Evolutionary conservation across 176 grass and related monocot species (phyloP).

Genomic region (Phyllostachys edulis): DNA sequence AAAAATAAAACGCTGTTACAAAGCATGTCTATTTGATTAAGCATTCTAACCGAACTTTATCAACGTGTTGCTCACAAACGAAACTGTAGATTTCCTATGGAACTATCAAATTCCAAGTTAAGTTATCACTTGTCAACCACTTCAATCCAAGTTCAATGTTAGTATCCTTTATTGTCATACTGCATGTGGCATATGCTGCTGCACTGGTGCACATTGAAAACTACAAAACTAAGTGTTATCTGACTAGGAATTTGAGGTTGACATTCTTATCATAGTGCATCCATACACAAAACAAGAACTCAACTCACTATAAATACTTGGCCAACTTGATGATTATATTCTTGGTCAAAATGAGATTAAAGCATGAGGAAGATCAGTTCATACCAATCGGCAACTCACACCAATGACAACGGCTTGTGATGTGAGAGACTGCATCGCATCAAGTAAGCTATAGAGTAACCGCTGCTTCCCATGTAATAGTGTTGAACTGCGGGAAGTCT

Average conservation of each 20-base stretch:
- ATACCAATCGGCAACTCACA: constrained; percentile 89
- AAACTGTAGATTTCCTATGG: not conserved
- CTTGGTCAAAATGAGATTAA: no score
- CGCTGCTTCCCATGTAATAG: constrained; percentile 92
- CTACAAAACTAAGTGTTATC: not conserved
- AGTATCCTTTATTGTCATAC: constrained; percentile 8
- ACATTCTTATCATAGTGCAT: no score
- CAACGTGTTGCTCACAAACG: not conserved
- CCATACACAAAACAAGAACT: no score
- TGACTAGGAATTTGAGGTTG: not conserved
- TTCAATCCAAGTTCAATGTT: not conserved
- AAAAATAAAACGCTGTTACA: constrained; percentile 19
- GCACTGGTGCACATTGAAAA: not conserved
- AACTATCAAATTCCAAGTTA: constrained; percentile 2
- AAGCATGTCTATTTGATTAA: not conserved
- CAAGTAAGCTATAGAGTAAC: constrained; percentile 92
- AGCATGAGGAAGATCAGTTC: constrained; percentile 11
- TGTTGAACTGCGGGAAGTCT: no score
- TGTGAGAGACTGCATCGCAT: constrained; percentile 81
- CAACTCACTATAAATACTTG: no score
- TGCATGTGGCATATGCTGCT: constrained; percentile 2
- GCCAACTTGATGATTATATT: no score
- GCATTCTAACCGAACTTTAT: not conserved
- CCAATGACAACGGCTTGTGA: constrained; percentile 93
- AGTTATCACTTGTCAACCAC: not conserved